Conservation (phyloP, 352 stramenopile genomes). For the Phytophthora syringae region DNA sequence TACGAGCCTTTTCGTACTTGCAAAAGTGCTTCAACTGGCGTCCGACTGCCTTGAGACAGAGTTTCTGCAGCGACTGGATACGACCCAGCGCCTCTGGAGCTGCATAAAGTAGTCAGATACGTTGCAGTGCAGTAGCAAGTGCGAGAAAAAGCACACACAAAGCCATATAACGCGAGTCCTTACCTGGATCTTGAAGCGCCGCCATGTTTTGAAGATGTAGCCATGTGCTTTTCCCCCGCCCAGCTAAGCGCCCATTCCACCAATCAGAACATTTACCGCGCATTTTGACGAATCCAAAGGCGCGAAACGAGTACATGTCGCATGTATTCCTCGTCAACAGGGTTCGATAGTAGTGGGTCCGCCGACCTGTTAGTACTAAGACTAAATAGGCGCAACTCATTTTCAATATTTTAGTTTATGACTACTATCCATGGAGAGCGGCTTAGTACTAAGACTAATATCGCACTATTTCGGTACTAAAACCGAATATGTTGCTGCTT, state of each 20-base stretch:
- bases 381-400: too few relatives aligned
- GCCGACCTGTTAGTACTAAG: too few relatives aligned
- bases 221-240: background rate
- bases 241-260: slow-evolving; percentile 9
- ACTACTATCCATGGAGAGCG: too few relatives aligned
- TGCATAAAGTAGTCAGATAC: background rate
- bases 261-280: slow-evolving; percentile 4
- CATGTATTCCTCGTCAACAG: too few relatives aligned
- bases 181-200: slow-evolving; percentile 28
- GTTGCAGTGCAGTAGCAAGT: slow-evolving; percentile 1
- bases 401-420: too few relatives aligned
- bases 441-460: too few relatives aligned
- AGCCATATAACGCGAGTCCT: background rate
- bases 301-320: background rate
- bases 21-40: slow-evolving; percentile 39
- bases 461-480: too few relatives aligned
- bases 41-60: slow-evolving; percentile 38
- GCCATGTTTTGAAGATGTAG: slow-evolving; percentile 3
- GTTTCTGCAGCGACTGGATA: slow-evolving; percentile 36
- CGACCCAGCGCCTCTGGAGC: background rate
- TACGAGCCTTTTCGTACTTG: slow-evolving; percentile 23
- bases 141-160: background rate
- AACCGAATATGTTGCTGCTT: too few relatives aligned
- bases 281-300: slow-evolving; percentile 8
- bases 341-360: too few relatives aligned